Base-by-base conservation (phyloP, 805 yeast species). In the Danielia reshetovae region DNA sequence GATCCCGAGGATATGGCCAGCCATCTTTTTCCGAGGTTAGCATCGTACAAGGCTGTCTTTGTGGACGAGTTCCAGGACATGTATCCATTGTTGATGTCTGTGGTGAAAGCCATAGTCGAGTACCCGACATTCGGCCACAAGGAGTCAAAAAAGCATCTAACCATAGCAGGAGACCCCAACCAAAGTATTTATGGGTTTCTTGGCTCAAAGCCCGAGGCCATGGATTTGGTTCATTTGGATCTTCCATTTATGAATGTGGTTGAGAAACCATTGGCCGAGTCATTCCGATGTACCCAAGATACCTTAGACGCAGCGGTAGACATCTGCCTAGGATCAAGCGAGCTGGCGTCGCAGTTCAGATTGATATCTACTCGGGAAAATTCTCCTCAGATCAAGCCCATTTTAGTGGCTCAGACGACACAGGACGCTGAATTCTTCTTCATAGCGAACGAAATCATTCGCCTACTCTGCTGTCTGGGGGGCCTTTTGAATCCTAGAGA, bases 31-130 rank as follows among this genome's bases (percentile, higher is more conserved):
- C 45, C 55, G 2, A 52, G 51, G 22, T 30, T 66, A 26, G 41
- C 45, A 5, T 42, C 46, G 10, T 58, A 55, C 35, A 56, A 52
- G 32, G 65, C 54, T 2, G 65, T 80, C 0, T 54, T 84, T 1
- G 77, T 83, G 9, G 90, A 84, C 57, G 90, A 84, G 51, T 79
- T 78, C 48, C 90, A 84, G 51, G 90, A 84, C 54, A 65, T 82
- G 51, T 74, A 78, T 42, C 70, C 72, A 0, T 65, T 63, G 7
- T 57, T 81, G 14, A 47, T 74, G 17, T 64, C 65, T 13, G 51
- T 82, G 2, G 57, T 80, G 4, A 43, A 48, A 27, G 49, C 54
- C 4, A 51, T 63, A 1, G 57, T 75, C 2, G 43, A 67, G 0
- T 62, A 65, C 40, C 68, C 65, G 5, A 54, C 60, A 3, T 19